Conservation (phyloP, 805 yeast genomes). For the Metschnikowia amazonensis region DNA sequence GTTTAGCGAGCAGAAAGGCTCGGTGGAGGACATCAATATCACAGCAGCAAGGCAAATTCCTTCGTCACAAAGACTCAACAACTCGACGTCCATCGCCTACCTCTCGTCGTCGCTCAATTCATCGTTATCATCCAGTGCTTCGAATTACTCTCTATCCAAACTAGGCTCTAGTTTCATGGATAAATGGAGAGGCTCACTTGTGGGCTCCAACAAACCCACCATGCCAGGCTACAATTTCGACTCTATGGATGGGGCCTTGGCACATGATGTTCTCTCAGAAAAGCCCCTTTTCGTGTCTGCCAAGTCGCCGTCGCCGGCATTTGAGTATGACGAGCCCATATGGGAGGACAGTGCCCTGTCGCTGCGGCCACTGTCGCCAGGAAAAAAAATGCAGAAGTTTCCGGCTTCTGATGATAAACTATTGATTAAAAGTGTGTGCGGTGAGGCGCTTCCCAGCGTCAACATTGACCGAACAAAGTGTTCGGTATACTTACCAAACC, state of each 20-base stretch:
- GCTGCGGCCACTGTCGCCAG: not conserved
- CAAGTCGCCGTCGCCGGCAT: constrained; percentile 17
- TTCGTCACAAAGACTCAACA: constrained; percentile 23
- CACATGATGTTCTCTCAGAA: constrained; percentile 6
- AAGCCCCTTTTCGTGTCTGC: constrained; percentile 8
- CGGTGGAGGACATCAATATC: constrained; percentile 18
- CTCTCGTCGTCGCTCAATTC: constrained; percentile 40
- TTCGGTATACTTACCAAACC: constrained; percentile 6
- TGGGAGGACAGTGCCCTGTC: constrained; percentile 15
- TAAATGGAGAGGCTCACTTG: constrained; percentile 39
- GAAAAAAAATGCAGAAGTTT: constrained; percentile 2
- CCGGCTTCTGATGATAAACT: constrained; percentile 16
- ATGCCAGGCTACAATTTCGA: constrained; percentile 7
- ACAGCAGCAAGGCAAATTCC: constrained; percentile 24
- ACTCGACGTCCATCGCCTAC: constrained; percentile 37
- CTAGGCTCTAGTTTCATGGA: constrained; percentile 43
- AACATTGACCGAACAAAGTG: constrained; percentile 10
- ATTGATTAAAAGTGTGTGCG: constrained; percentile 12
- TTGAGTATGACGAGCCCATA: constrained; percentile 14
- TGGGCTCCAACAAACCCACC: constrained; percentile 9
- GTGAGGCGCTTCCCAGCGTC: constrained; percentile 3
- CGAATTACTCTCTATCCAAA: constrained; percentile 38
- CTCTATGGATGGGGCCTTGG: constrained; percentile 7
- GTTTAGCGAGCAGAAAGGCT: constrained; percentile 15
- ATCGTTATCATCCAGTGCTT: constrained; percentile 33